Evolutionary conservation across 192 early-diverging fungal species (phyloP).

Genomic region (Tieghemiomyces parasiticus): DNA sequence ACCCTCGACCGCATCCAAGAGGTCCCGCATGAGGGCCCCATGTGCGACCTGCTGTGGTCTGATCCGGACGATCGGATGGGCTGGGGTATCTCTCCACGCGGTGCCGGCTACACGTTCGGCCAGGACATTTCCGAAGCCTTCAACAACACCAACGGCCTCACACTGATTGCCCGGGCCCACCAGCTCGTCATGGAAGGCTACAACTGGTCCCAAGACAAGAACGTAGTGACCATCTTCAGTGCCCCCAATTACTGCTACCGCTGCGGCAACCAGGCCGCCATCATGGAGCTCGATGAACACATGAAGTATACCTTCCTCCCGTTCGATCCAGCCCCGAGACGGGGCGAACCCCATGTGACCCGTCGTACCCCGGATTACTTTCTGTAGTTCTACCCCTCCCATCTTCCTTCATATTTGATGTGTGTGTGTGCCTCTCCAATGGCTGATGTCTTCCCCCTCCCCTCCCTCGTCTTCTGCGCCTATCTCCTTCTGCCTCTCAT

Average conservation of each 20-base stretch:
- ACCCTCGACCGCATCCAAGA: constrained; percentile 90
- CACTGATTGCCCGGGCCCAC: constrained; percentile 92
- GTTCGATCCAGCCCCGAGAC: constrained; percentile 94
- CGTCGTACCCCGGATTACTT: constrained; percentile 98
- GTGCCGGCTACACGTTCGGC: constrained; percentile 79
- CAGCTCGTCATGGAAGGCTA: constrained; percentile 95
- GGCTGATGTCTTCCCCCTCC: too few species aligned
- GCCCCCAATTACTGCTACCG: constrained; percentile 99
- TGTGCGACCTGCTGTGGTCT: constrained; percentile 81
- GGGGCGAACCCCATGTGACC: constrained; percentile 96
- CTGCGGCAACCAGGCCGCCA: constrained; percentile 98
- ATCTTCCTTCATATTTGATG: too few species aligned
- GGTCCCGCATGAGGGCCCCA: constrained; percentile 74
- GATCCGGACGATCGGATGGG: constrained; percentile 78
- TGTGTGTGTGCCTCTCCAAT: too few species aligned
- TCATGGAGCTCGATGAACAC: constrained; percentile 99
- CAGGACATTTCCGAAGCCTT: constrained; percentile 77
- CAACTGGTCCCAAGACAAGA: constrained; percentile 97
- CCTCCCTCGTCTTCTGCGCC: too few species aligned
- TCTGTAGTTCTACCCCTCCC: too few species aligned
- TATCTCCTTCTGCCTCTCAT: too few species aligned
- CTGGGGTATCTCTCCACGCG: constrained; percentile 77
- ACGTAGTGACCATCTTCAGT: constrained; percentile 97
- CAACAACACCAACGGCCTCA: constrained; percentile 91
- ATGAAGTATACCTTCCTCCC: constrained; percentile 98